A percentile compares a stretch with the other conserved stretches of the same genome.
Conservation (phyloP, 2,329 filamentous ascomycete genomes). For the Coleophoma crateriformis region DNA sequence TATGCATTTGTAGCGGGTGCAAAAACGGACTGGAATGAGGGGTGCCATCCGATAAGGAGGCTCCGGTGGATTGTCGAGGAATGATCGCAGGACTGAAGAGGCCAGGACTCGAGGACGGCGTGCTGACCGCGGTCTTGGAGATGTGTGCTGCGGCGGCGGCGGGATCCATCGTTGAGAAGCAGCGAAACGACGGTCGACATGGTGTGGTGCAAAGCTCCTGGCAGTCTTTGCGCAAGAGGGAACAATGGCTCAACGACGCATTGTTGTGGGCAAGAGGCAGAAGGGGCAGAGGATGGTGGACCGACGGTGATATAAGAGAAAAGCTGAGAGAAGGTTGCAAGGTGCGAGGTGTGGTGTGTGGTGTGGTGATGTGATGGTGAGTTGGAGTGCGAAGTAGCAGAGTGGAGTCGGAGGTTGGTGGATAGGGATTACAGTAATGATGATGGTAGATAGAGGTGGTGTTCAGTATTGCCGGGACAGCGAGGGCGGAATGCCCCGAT, state of each 20-base stretch:
- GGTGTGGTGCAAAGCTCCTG: slow-evolving; percentile 3
- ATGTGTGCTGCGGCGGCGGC: slow-evolving; percentile 3
- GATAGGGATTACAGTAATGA: neutral
- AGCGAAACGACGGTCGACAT: slow-evolving; percentile 12
- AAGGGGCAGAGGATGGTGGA: no score
- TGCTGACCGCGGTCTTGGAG: slow-evolving; percentile 39
- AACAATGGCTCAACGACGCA: neutral
- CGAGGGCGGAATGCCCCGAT: no score
- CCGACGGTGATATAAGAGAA: no score
- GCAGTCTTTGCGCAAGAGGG: neutral
- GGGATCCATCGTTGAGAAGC: slow-evolving; percentile 24
- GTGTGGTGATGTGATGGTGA: neutral
- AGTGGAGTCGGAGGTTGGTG: neutral
- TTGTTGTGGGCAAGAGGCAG: neutral
- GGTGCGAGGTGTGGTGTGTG: neutral
- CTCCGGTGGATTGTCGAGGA: slow-evolving; percentile 21
- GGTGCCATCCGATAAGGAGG: slow-evolving; percentile 44
- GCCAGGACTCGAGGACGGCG: slow-evolving; percentile 50
- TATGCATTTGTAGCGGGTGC: slow-evolving; percentile 67
- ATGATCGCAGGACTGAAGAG: slow-evolving; percentile 48
- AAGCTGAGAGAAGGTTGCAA: neutral
- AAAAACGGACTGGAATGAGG: slow-evolving; percentile 53
- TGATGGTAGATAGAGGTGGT: no score
- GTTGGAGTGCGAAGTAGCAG: neutral
- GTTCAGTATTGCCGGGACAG: no score